These are phyloP conservation scores for Lolium perenne DNA, from an alignment of 176 grass and related monocot genomes.

Conservation along the genomic window DNA sequence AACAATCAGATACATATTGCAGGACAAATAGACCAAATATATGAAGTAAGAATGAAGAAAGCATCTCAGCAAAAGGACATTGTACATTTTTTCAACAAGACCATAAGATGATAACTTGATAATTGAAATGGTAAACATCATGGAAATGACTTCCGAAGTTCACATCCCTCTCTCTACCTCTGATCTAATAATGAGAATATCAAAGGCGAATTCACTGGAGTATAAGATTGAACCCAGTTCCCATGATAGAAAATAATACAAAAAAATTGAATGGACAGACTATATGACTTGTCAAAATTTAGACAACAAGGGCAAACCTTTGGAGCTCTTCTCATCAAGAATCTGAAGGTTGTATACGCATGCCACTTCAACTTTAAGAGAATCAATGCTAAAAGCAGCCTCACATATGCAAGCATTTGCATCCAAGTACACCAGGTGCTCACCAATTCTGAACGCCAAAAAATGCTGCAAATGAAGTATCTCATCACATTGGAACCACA, in stretches of 20 bases:
- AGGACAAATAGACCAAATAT: constrained; percentile 1
- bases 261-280: constrained; percentile 20
- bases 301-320: constrained; percentile 55
- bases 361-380: constrained; percentile 86
- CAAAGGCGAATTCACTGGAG: not conserved
- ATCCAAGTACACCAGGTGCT: constrained; percentile 70
- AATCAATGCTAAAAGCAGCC: constrained; percentile 56
- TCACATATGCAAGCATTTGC: constrained; percentile 53
- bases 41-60: constrained; percentile 20
- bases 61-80: not conserved
- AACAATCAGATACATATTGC: constrained; percentile 2
- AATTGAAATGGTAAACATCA: constrained; percentile 2
- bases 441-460: constrained; percentile 73
- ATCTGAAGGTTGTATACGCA: constrained; percentile 86
- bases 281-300: constrained; percentile 5
- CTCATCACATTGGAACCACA: constrained; percentile 42
- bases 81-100: constrained; percentile 27
- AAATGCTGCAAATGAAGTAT: constrained; percentile 53
- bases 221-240: constrained; percentile 1
- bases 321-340: constrained; percentile 69
- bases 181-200: constrained; percentile 19
- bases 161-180: not conserved
- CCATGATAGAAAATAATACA: not conserved
- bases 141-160: constrained; percentile 20
- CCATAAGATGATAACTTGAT: constrained; percentile 7